These are phyloP conservation scores for Heterobasidion parviporum DNA, from an alignment of 1,284 basidiomycete species.

Conservation along the genomic window DNA sequence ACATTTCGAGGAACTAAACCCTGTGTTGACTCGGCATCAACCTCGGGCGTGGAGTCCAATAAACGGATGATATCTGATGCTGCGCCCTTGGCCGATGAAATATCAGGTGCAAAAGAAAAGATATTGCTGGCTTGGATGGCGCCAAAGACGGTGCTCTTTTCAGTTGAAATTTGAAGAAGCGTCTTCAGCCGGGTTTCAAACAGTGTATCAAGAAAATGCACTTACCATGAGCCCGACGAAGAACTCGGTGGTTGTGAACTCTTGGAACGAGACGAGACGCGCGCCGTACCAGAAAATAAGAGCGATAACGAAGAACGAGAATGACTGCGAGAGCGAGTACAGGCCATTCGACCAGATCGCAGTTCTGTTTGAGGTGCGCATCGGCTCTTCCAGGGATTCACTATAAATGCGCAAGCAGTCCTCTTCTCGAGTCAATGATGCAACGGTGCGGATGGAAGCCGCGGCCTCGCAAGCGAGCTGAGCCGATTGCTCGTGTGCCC, in stretches of 20 bases:
- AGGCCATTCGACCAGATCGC: slow-evolving; percentile 70
- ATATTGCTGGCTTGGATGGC: slow-evolving; percentile 80
- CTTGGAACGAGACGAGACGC: slow-evolving; percentile 48
- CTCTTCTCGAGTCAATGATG: slow-evolving; percentile 80
- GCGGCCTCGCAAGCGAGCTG: slow-evolving; percentile 93
- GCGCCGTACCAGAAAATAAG: slow-evolving; percentile 86
- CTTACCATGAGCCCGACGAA: slow-evolving; percentile 80
- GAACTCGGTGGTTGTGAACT: slow-evolving; percentile 65
- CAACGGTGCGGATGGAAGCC: slow-evolving; percentile 90
- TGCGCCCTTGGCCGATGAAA: slow-evolving; percentile 81
- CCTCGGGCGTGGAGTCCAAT: slow-evolving; percentile 72
- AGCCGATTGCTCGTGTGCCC: slow-evolving; percentile 76
- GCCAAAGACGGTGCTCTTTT: slow-evolving; percentile 66
- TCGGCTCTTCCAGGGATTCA: slow-evolving; percentile 64
- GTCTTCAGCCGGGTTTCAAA: neutral
- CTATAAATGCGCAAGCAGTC: slow-evolving; percentile 73
- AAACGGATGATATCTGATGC: slow-evolving; percentile 73
- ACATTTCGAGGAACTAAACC: slow-evolving; percentile 55
- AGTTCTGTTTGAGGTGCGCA: slow-evolving; percentile 55
- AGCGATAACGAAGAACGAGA: slow-evolving; percentile 78
- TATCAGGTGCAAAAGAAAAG: slow-evolving; percentile 90
- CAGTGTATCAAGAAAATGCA: neutral
- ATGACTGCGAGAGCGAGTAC: slow-evolving; percentile 76
- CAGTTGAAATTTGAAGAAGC: no score
- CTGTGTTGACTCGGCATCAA: slow-evolving; percentile 73